These are phyloP conservation scores for Ceratocystis huliohia DNA, from an alignment of 2,329 filamentous ascomycete species.

Conservation along the genomic window DNA sequence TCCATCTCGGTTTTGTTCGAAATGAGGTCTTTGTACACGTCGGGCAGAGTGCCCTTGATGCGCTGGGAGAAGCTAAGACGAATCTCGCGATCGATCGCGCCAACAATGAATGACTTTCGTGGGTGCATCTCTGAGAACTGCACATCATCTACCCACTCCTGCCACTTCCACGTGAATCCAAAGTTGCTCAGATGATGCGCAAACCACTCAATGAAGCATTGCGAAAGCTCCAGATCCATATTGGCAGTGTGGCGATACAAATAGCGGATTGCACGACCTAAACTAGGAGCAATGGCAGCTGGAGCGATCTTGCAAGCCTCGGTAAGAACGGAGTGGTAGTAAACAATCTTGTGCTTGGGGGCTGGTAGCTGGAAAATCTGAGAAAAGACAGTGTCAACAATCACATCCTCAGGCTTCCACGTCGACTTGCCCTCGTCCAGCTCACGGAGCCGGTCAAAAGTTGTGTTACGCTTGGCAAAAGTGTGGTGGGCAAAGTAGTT, in stretches of 20 bases:
- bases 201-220: constrained; percentile 95
- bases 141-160: constrained; percentile 87
- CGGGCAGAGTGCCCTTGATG: constrained; percentile 84
- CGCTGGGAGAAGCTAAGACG: constrained; percentile 90
- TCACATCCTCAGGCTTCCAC: constrained; percentile 96
- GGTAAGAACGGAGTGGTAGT: constrained; percentile 89
- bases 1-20: constrained; percentile 84
- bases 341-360: constrained; percentile 87
- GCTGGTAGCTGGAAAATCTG: constrained; percentile 79
- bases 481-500: constrained; percentile 84
- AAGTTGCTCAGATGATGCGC: constrained; percentile 97
- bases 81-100: constrained; percentile 90
- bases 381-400: constrained; percentile 94
- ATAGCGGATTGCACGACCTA: constrained; percentile 85
- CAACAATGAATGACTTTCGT: constrained; percentile 84
- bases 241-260: constrained; percentile 70
- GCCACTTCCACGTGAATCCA: constrained; percentile 99
- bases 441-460: constrained; percentile 76
- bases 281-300: constrained; percentile 85
- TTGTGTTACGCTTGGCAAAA: constrained; percentile 85
- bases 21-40: constrained; percentile 69
- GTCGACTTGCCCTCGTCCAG: constrained; percentile 54
- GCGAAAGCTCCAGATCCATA: constrained; percentile 75
- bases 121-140: constrained; percentile 64
- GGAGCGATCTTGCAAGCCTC: constrained; percentile 94